Base-by-base conservation (phyloP, 163 green algal genomes). In the Chlorella variabilis region DNA sequence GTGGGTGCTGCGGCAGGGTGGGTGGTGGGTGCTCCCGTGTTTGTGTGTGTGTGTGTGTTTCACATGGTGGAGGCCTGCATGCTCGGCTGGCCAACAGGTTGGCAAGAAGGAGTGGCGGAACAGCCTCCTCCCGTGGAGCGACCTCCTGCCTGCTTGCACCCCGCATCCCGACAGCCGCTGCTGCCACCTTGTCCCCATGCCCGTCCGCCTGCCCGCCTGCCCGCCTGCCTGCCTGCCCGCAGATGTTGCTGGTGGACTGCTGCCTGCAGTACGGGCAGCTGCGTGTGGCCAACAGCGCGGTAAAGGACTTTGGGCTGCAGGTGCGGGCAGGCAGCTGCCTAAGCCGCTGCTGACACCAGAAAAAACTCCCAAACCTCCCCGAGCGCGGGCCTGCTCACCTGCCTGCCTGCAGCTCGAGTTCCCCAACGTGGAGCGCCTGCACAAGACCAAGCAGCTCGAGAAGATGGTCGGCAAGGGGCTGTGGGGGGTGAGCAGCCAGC, bases 181-280 rank as follows among this genome's bases (percentile, higher is more conserved):
- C n/a, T n/a, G n/a, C n/a, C n/a, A n/a, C n/a, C n/a, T n/a, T n/a
- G n/a, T n/a, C n/a, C n/a, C n/a, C n/a, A n/a, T n/a, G n/a, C n/a
- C n/a, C n/a, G n/a, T n/a, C n/a, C n/a, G n/a, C n/a, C n/a, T n/a
- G n/a, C n/a, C n/a, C n/a, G n/a, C n/a, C n/a, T n/a, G 15, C 18
- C 18, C 23, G 18, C 63, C 4, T 4, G 15, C 29, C 20, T 31
- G 20, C 15, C 56, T 13, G 11, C 56, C 31, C 42, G 66, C 82
- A 84, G 69, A 59, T 61, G 8, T 36, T 38, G 27, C 73, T 82
- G 29, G 65, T 87, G 0, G 17, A 27, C 31, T 33, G 45, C 74
- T 88, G 84, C 69, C 63, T 88, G n/a, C 39, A 75, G 23, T 77
- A 77, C 39, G 79, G 69, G 54, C 84, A 79, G 51, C 84, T 88